Conservation (phyloP, 2,329 filamentous ascomycete species). For the Aureobasidium sp. region DNA sequence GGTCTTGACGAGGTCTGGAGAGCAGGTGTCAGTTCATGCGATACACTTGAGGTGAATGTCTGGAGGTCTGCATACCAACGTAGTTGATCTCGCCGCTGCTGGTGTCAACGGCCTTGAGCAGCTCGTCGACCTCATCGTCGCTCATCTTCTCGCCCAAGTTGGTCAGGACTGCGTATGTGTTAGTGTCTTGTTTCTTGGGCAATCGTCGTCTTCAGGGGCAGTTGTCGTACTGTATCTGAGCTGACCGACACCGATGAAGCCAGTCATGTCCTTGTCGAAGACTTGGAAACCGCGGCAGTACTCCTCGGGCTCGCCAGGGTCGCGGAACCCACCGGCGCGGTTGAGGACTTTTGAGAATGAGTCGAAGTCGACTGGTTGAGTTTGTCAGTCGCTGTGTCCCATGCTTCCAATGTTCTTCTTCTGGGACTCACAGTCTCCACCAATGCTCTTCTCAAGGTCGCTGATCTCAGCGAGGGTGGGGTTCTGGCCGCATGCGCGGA, state of each 20-base stretch:
- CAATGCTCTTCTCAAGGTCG: slow-evolving; percentile 84
- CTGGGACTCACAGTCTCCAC: slow-evolving; percentile 74
- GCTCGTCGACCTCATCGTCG: slow-evolving; percentile 96
- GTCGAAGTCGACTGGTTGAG: slow-evolving; percentile 79
- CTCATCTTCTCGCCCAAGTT: slow-evolving; percentile 99
- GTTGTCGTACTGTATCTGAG: slow-evolving; percentile 65
- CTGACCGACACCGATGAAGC: slow-evolving; percentile 95
- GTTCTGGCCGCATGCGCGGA: slow-evolving; percentile 96
- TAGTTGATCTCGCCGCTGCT: slow-evolving; percentile 97
- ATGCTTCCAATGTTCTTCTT: background rate
- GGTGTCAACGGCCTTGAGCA: slow-evolving; percentile 96
- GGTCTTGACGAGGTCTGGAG: slow-evolving; percentile 30
- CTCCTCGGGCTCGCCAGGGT: slow-evolving; percentile 94
- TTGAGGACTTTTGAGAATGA: slow-evolving; percentile 95
- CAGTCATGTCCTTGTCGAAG: slow-evolving; percentile 98
- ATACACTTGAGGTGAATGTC: background rate
- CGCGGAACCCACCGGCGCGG: slow-evolving; percentile 94
- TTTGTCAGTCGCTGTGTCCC: background rate
- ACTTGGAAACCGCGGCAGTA: slow-evolving; percentile 99
- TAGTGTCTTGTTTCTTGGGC: background rate
- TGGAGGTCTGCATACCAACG: slow-evolving; percentile 54
- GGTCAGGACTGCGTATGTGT: slow-evolving; percentile 57
- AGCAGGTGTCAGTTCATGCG: background rate
- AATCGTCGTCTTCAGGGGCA: slow-evolving; percentile 3
- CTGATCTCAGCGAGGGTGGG: slow-evolving; percentile 87